Percentiles rank a stretch among this genome's conserved stretches.
Conservation (phyloP, 768 basidiomycete genomes). For the Lactifluus rugatus region DNA sequence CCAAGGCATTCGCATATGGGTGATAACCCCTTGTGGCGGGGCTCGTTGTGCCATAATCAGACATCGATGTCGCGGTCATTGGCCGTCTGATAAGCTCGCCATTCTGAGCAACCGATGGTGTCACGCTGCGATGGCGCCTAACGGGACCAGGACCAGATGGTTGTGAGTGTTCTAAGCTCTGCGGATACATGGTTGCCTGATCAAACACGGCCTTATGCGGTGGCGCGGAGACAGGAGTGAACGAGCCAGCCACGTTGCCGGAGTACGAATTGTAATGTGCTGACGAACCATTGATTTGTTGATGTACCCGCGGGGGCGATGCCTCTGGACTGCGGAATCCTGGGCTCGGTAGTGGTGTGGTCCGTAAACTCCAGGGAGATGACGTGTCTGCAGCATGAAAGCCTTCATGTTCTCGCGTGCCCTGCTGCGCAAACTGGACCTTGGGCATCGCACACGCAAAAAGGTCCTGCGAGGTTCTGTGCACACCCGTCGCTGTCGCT, state of each 20-base stretch:
- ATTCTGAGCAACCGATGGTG: constrained; percentile 49
- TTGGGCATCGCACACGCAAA: constrained; percentile 10
- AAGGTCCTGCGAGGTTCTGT: background rate
- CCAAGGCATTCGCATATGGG: constrained; percentile 26
- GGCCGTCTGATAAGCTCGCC: constrained; percentile 40
- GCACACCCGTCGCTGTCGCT: background rate
- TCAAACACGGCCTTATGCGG: constrained; percentile 62
- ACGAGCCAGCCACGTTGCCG: constrained; percentile 27
- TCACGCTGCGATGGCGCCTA: constrained; percentile 67
- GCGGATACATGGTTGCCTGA: constrained; percentile 43
- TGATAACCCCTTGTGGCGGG: constrained; percentile 26
- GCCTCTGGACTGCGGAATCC: constrained; percentile 15
- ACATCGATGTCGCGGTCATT: constrained; percentile 28
- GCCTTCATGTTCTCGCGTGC: constrained; percentile 10
- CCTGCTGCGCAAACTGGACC: constrained; percentile 12
- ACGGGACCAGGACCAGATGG: constrained; percentile 44
- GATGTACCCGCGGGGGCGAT: constrained; percentile 13
- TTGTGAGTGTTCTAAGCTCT: constrained; percentile 26
- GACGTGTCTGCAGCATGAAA: constrained; percentile 9
- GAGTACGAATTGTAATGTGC: constrained; percentile 4
- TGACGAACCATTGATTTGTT: constrained; percentile 13
- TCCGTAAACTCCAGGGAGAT: constrained; percentile 10
- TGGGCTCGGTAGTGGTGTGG: constrained; percentile 11
- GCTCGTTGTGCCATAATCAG: constrained; percentile 8
- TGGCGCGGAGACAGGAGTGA: constrained; percentile 51